Evolutionary conservation across 2,329 filamentous ascomycete genomes (phyloP), one percentile per base, ranked within the genome.

Genomic region (Phialophora verrucosa): DNA sequence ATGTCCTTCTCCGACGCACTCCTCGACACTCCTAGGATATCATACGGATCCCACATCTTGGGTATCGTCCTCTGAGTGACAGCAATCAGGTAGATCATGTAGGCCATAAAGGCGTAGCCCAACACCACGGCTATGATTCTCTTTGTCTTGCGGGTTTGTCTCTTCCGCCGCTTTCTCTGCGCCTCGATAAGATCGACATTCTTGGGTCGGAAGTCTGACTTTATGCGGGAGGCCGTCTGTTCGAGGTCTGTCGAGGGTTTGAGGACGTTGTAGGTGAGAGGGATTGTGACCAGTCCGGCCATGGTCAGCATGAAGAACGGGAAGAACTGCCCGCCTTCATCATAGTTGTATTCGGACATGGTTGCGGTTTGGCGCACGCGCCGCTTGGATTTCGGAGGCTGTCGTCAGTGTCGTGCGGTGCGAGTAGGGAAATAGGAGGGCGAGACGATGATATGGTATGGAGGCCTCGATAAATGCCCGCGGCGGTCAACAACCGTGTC

Each of bases 291-390:
- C 72, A 99, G 88, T 75, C 90, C 89, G 69, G 90, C 88, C 75
- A 98, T 85, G 51, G 93, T 97, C 77, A 97, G 89, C 81, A 98
- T 90, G 84, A 99, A 99, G 87, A 96, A 97, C 73, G 96, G 95
- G 85, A 97, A 99, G 84, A 97, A 97, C 87, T 97, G 92, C 74
- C 93, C 93, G 87, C 95, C 88, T 78, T 97, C 91, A 86, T 99
- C 95, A 83, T 99, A 99, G 75, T 91, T 96, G 85, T 99, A 99
- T 81, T 98, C 94, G 76, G 90, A 93, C 59, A 61, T 61, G 59
- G 49, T 25, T 51, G 49, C 49, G 49, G 49, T 25, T 56, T 50
- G 59, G 31, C 59, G 62, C 66, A 62, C 65, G 66, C 62, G 53
- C 29, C 25, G 29, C 25, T n/a, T 11, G 51, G 29, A 17, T 55